Conservation (phyloP, 345 rosid genomes). For the Populus tremula region DNA sequence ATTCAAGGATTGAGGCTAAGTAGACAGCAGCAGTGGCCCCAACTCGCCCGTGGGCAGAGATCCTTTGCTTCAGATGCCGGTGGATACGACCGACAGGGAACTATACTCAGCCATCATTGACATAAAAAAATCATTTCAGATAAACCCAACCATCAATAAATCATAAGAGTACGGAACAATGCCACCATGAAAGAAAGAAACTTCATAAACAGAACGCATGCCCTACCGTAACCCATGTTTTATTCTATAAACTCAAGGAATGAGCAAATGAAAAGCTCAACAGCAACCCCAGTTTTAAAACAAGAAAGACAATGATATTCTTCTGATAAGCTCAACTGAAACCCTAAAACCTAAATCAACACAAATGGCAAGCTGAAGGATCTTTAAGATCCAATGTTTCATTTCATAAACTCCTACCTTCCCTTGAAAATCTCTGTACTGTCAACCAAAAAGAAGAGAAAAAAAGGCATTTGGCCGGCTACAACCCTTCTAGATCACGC, state of each 20-base stretch:
- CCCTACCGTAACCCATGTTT: background rate
- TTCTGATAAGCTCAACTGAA: background rate
- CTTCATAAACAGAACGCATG: background rate
- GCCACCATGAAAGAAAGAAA: background rate
- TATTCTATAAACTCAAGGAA: background rate
- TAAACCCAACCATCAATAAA: background rate
- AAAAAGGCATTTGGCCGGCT: too few relatives aligned
- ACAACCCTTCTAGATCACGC: too few relatives aligned
- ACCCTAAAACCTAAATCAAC: background rate
- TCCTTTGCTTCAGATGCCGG: constrained; percentile 33
- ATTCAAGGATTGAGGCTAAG: constrained; percentile 35
- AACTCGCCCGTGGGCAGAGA: constrained; percentile 26
- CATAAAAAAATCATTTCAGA: background rate
- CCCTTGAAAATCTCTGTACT: too few relatives aligned
- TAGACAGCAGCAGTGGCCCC: constrained; percentile 40
- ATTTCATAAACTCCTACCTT: too few relatives aligned
- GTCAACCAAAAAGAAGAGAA: too few relatives aligned
- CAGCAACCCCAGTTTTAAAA: background rate
- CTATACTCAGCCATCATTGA: background rate
- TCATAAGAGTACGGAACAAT: background rate
- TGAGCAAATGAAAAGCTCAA: background rate
- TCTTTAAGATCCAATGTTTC: background rate
- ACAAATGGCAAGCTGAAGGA: background rate
- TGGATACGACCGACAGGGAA: constrained; percentile 37
- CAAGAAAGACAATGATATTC: background rate